A percentile compares a stretch with the other conserved stretches of the same genome.
Evolutionary conservation across 192 early-diverging fungal species (phyloP).

Genomic region (Bifiguratus adelaidae): DNA sequence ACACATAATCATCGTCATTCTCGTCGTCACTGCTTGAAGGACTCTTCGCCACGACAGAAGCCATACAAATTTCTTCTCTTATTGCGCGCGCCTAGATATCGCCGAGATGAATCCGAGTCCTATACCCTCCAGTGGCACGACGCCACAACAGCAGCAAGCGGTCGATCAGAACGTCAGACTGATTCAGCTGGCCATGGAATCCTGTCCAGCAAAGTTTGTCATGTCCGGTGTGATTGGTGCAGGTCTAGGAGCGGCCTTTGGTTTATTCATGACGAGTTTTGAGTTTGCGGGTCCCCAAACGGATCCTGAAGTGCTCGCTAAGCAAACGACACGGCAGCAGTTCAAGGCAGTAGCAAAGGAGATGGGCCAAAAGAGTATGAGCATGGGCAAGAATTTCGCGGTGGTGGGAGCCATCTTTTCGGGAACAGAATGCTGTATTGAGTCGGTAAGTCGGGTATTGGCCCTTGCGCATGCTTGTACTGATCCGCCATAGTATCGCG

Average conservation of each 20-base stretch:
- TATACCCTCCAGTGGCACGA: too few relatives aligned
- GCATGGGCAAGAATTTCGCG: slow-evolving; percentile 90
- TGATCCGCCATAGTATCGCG: slow-evolving; percentile 60
- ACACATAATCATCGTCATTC: not conserved
- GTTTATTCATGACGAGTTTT: slow-evolving; percentile 85
- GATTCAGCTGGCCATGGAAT: slow-evolving; percentile 37
- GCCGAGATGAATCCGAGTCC: too few relatives aligned
- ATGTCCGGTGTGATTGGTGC: slow-evolving; percentile 63
- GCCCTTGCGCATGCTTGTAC: not conserved
- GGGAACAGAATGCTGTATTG: slow-evolving; percentile 90
- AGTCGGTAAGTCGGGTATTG: slow-evolving; percentile 47
- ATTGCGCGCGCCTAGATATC: too few relatives aligned
- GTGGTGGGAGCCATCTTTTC: slow-evolving; percentile 87
- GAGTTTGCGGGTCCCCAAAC: slow-evolving; percentile 73
- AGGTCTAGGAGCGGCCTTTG: slow-evolving; percentile 81
- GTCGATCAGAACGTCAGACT: slow-evolving; percentile 14
- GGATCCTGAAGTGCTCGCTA: slow-evolving; percentile 42
- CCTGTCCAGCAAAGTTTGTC: slow-evolving; percentile 62
- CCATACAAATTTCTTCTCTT: too few relatives aligned
- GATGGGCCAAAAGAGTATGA: slow-evolving; percentile 72
- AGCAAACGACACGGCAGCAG: slow-evolving; percentile 75
- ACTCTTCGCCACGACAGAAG: too few relatives aligned
- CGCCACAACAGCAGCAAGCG: too few relatives aligned
- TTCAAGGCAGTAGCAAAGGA: slow-evolving; percentile 76
- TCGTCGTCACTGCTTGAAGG: too few relatives aligned